Percentiles rank a stretch among this genome's conserved stretches.
These are phyloP conservation scores for Micractinium conductrix DNA, from an alignment of 139 green algal species.

Conservation along the genomic window DNA sequence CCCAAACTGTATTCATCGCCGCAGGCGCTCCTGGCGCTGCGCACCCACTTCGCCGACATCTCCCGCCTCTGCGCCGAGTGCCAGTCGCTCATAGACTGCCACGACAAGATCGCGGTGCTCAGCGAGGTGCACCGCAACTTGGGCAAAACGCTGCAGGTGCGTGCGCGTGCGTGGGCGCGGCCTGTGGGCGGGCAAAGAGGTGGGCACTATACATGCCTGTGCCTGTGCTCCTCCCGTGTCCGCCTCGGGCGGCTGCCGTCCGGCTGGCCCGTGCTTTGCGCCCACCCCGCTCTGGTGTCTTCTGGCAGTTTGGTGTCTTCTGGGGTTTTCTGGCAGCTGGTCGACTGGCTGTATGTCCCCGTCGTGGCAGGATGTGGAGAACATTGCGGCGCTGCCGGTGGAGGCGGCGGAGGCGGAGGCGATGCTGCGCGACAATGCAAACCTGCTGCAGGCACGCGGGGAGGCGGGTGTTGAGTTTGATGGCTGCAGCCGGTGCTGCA, in stretches of 20 bases:
- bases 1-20: not conserved
- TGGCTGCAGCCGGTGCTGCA: no score
- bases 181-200: not conserved
- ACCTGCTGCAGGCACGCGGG: conserved; percentile 48
- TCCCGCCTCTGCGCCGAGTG: conserved; percentile 78
- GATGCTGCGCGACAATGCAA: conserved; percentile 58
- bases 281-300: not conserved
- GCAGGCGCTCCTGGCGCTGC: conserved; percentile 29
- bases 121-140: conserved; percentile 77
- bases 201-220: not conserved
- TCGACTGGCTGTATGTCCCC: no score
- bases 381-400: conserved; percentile 54
- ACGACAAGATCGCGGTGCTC: conserved; percentile 80
- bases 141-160: conserved; percentile 59
- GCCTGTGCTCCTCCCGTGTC: not conserved
- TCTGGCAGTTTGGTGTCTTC: no score
- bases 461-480: not conserved
- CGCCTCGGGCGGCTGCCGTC: not conserved
- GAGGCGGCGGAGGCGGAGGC: conserved; percentile 61
- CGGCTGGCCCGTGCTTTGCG: not conserved
- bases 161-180: not conserved
- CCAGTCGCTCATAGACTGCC: conserved; percentile 72
- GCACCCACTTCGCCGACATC: conserved; percentile 43
- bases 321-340: no score
- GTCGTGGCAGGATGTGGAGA: conserved; percentile 53